Conservation (phyloP, 176 grass and related monocot genomes). For the Aegilops speltoides region DNA sequence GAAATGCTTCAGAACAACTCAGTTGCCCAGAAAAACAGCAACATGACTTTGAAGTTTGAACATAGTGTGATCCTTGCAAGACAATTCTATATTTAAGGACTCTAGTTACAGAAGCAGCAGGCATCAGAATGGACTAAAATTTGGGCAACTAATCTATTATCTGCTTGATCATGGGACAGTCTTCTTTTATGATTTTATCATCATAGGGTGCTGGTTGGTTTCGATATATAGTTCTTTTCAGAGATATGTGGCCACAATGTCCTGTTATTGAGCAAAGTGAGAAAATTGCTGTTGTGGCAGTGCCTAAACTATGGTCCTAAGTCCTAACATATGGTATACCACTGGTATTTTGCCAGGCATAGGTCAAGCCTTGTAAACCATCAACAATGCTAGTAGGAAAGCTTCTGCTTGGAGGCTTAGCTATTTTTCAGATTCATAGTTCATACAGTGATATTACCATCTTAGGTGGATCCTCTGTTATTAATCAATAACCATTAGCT, state of each 20-base stretch:
- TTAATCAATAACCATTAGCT: slow-evolving; percentile 19
- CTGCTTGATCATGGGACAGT: neutral
- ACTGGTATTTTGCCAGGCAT: neutral
- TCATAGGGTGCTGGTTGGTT: neutral
- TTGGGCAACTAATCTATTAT: neutral
- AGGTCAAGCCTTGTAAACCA: neutral
- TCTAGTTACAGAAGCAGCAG: slow-evolving; percentile 13
- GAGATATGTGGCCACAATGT: slow-evolving; percentile 1
- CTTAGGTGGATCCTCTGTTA: slow-evolving; percentile 22
- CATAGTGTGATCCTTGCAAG: slow-evolving; percentile 3
- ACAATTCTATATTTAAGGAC: neutral
- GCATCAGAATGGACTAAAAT: slow-evolving; percentile 11
- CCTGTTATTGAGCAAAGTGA: neutral
- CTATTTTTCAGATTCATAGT: slow-evolving; percentile 1
- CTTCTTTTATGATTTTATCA: neutral
- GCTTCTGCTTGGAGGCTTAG: neutral
- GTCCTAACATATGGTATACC: neutral
- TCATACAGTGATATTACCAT: slow-evolving; percentile 16
- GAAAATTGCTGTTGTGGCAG: slow-evolving; percentile 21
- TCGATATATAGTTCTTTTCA: neutral
- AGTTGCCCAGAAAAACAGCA: neutral
- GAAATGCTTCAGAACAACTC: slow-evolving; percentile 16
- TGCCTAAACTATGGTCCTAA: neutral
- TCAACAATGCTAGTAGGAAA: slow-evolving; percentile 19
- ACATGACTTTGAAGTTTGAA: neutral